Conservation (phyloP, 495 filamentous ascomycete species). For the Penicillium coprophilum region DNA sequence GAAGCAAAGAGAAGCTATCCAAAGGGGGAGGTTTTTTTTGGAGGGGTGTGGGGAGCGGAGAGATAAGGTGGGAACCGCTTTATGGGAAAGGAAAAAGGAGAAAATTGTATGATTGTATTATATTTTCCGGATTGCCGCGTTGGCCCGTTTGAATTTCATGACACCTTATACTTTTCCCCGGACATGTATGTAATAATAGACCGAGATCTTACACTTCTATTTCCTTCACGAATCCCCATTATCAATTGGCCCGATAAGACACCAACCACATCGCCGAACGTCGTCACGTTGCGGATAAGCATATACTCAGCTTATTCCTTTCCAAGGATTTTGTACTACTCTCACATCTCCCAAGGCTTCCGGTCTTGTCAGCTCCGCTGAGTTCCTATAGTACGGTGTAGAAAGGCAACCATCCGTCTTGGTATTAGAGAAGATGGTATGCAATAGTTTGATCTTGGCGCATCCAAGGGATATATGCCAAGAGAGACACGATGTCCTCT, state of each 20-base stretch:
- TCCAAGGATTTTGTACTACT: background rate
- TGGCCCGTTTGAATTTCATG: conserved; percentile 1
- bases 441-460: conserved; percentile 12
- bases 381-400: background rate
- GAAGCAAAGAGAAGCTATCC: background rate
- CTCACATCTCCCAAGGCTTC: background rate
- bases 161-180: background rate
- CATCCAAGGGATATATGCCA: conserved; percentile 14
- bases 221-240: conserved; percentile 27
- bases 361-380: background rate
- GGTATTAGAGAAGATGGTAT: background rate
- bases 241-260: conserved; percentile 36
- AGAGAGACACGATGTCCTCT: background rate
- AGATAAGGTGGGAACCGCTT: conserved; percentile 19
- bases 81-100: conserved; percentile 5
- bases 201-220: conserved; percentile 8
- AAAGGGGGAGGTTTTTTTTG: conserved; percentile 18
- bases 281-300: conserved; percentile 32
- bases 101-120: background rate
- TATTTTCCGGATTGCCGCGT: conserved; percentile 4
- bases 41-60: conserved; percentile 11
- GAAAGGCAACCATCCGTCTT: background rate
- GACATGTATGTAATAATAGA: background rate
- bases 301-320: conserved; percentile 1
- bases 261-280: conserved; percentile 34